Base-by-base conservation (phyloP, 495 filamentous ascomycete genomes). In the Neurospora sp. region DNA sequence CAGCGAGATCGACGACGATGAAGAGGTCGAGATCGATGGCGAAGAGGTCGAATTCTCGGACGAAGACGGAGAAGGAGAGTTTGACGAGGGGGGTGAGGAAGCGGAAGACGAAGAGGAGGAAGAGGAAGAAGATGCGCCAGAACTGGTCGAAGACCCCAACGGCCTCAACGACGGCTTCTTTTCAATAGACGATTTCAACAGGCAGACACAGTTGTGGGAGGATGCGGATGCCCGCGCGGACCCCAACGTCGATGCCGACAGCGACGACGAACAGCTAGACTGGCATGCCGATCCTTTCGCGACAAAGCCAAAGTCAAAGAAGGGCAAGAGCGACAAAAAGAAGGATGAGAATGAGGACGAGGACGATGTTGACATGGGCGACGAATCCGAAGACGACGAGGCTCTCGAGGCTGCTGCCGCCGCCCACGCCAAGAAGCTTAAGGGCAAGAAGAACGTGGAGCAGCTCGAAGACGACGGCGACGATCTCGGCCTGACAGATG, bases 111-210 rank as follows among this genome's bases (percentile, higher is more conserved):
- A 74, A 8, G 78, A 78, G 0, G 76, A 78, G 0, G 78, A 81
- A 5, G 77, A 82, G 0, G 82, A 79, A 7, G 83, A 83, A 31
- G 80, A 81, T 4, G 76, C 76, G 31, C 81, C 83, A n/a, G 81
- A 82, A 38, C 77, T 85, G 36, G 81, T 86, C 19, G 83, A 87
- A 71, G 86, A 88, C 70, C 84, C 86, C 40, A 79, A 85, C 74
- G 87, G 88, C 36, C 82, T 93, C 80, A 99, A 99, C 79, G 96
- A 99, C 78, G 96, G 94, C 5, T 99, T 99, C 83, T 99, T 99
- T 83, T 97, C 93, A 1, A 97, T 99, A 74, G 94, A 98, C 74
- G 90, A 97, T 70, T 99, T 99, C 87, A 99, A 99, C 86, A 93
- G 90, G 77, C 92, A 96, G 78, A 91, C 93, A 5, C 92, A 97